Evolutionary conservation across 208 protist species (phyloP), one percentile per base, ranked within the genome.

Genomic region (Leishmania guyanensis): DNA sequence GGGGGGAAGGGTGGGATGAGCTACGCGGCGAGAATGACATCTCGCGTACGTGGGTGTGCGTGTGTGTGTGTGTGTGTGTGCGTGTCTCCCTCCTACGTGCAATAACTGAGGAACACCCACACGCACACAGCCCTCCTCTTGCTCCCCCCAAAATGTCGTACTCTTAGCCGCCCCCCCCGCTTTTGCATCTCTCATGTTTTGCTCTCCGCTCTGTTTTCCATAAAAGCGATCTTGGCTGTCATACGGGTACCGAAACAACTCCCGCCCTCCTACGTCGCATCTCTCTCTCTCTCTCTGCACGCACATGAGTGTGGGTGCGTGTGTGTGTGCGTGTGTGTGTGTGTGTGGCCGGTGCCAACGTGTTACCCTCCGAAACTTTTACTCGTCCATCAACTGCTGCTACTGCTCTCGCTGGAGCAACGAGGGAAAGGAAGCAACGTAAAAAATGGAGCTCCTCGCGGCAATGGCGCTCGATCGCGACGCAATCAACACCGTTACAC

Each of bases 381-480:
- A 39, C 36, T 39, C 36, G 36, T 1, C 1, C 1, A 39, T 39
- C 36, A 39, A 39, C 36, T 39, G 17, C 60, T n/a, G 29, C n/a
- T 66, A n/a, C 62, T 66, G 29, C 62, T 17, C n/a, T 65, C 50
- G 20, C 20, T 33, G 50, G 14, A 75, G 10, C 9, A n/a, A 50
- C 20, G 39, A 8, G 22, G 39, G 39, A 9, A 6, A n/a, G 36
- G 0, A 6, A 2, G 33, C 17, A 33, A 74, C 1, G 12, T n/a
- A 20, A 53, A 29, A 39, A 54, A 84, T 87, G 51, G 90, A 85
- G 16, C 79, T 86, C 50, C 70, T 66, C 51, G 81, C 86, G 43
- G 79, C 87, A 6, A 88, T 94, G 50, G 89, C 89, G 43, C 88
- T 96, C 29, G 88, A 96, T 79, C 72, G 87, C 36, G 91, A 94